These are phyloP conservation scores for Albifimbria verrucaria DNA, from an alignment of 2,329 filamentous ascomycete genomes.

Conservation along the genomic window DNA sequence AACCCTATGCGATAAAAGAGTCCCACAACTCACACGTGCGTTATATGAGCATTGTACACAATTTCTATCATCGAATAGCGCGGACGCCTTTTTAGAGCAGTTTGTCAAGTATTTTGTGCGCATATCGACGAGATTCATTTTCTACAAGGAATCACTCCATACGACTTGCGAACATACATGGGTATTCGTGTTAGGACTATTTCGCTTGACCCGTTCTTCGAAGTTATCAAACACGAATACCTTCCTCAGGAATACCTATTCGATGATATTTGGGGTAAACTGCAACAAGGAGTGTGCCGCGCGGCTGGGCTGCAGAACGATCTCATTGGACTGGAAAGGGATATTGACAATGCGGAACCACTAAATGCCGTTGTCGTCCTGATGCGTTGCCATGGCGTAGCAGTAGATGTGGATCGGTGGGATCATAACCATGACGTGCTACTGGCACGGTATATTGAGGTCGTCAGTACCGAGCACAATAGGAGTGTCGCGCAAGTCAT, in stretches of 20 bases:
- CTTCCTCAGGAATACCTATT: background rate
- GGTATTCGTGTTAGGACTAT: background rate
- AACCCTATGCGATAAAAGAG: no score
- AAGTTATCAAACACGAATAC: conserved; percentile 2
- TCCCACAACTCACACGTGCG: no score
- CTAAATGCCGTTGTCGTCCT: background rate
- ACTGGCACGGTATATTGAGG: background rate
- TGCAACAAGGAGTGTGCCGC: background rate
- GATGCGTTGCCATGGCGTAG: background rate
- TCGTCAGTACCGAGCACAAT: background rate
- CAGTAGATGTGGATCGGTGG: no score
- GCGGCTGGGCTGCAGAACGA: conserved; percentile 3
- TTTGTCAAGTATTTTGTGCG: background rate
- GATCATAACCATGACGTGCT: background rate
- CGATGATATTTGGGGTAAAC: background rate
- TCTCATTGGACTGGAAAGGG: conserved; percentile 2
- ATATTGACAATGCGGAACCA: background rate
- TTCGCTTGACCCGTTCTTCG: no score
- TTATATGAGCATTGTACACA: no score
- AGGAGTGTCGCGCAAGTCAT: background rate
- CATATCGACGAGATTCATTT: conserved; percentile 1
- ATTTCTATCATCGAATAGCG: no score
- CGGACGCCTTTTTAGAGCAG: background rate
- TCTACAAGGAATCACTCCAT: background rate
- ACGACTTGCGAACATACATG: conserved; percentile 3